phyloP scores from a whole-genome alignment of 345 rosid genomes.

The Arabis hirsuta region DNA sequence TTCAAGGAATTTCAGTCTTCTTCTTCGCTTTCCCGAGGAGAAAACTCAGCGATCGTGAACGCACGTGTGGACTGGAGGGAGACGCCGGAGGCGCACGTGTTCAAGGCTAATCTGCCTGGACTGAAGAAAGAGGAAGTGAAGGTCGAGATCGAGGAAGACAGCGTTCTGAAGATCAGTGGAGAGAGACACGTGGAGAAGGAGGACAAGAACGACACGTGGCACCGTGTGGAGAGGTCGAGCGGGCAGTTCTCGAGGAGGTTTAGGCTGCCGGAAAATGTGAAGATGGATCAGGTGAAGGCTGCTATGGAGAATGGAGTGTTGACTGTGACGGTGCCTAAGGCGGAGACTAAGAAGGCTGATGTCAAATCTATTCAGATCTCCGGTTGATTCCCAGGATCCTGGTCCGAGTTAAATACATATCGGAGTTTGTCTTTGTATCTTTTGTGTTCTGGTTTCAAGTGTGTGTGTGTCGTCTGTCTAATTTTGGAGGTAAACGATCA shows the following conservation, averaged over 20 bases:
- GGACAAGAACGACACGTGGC: slow-evolving; percentile 47
- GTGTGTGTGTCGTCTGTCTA: neutral
- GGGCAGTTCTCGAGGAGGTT: slow-evolving; percentile 44
- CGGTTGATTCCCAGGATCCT: slow-evolving; percentile 10
- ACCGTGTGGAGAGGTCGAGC: slow-evolving; percentile 38
- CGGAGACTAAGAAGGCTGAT: slow-evolving; percentile 43
- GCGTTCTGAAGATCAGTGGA: slow-evolving; percentile 46
- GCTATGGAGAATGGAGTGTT: slow-evolving; percentile 66
- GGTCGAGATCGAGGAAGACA: slow-evolving; percentile 50
- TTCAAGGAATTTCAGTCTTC: slow-evolving; percentile 29
- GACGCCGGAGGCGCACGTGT: slow-evolving; percentile 46
- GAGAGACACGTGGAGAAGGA: slow-evolving; percentile 47
- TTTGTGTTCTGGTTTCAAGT: neutral
- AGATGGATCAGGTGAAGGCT: slow-evolving; percentile 52
- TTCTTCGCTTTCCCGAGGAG: slow-evolving; percentile 16
- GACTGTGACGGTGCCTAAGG: slow-evolving; percentile 54
- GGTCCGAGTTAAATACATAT: neutral
- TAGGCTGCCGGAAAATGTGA: slow-evolving; percentile 46
- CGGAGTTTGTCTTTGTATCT: too few relatives aligned
- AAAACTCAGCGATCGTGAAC: slow-evolving; percentile 36
- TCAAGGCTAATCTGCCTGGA: slow-evolving; percentile 44
- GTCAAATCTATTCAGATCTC: slow-evolving; percentile 58
- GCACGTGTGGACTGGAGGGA: slow-evolving; percentile 47
- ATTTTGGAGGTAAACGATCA: neutral
- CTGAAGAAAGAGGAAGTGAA: slow-evolving; percentile 51